A percentile compares a stretch with the other conserved stretches of the same genome.
Evolutionary conservation across 129 eudicot species (phyloP).

Genomic region (Flaveria ramosissima): DNA sequence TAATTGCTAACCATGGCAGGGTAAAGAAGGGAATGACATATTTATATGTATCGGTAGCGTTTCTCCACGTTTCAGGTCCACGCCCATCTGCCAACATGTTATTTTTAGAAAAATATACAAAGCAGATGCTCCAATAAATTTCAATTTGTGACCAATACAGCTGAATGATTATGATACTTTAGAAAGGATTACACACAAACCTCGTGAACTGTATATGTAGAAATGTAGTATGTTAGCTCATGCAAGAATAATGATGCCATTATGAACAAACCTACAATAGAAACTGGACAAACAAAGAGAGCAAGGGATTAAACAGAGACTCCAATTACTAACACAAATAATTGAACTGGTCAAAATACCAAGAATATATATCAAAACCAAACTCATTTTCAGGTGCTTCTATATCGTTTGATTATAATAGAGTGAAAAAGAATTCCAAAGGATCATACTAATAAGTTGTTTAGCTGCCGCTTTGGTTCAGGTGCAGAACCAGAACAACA

Average conservation of each 20-base stretch:
- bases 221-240: conserved; percentile 81
- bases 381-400: not conserved
- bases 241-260: conserved; percentile 90
- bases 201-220: conserved; percentile 89
- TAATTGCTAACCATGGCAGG: conserved; percentile 79
- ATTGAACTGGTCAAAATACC: conserved; percentile 7
- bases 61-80: conserved; percentile 97
- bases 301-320: conserved; percentile 4
- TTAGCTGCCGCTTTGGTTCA: not conserved
- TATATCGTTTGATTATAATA: not conserved
- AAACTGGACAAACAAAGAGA: conserved; percentile 46
- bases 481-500: conserved; percentile 5
- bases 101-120: conserved; percentile 18
- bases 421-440: not conserved
- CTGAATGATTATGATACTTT: not conserved
- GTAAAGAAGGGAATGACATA: conserved; percentile 94
- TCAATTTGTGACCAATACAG: not conserved
- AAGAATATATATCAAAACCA: not conserved
- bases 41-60: conserved; percentile 96
- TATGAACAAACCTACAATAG: conserved; percentile 81
- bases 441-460: conserved; percentile 8
- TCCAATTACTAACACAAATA: conserved; percentile 19
- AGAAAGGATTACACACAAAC: conserved; percentile 36
- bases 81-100: conserved; percentile 72
- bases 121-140: conserved; percentile 1